A percentile compares a stretch with the other conserved stretches of the same genome.
phyloP scores from a whole-genome alignment of 805 yeast species.

The Kurtzmaniella cleridarum region DNA sequence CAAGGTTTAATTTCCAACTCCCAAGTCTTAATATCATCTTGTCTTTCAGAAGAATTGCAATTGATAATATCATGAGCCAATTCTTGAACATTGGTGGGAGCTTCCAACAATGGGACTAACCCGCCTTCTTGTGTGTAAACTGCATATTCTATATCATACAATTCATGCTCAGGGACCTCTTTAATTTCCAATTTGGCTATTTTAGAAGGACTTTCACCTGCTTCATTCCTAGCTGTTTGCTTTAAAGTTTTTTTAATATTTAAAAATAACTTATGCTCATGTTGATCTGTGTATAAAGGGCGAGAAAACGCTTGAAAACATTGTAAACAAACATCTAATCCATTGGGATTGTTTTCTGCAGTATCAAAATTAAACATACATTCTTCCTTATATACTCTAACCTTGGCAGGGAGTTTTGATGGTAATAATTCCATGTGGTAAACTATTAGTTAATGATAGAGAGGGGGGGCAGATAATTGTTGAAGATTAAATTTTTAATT shows the following conservation, averaged over 20 bases:
- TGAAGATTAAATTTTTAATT: too few species aligned
- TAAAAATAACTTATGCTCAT: conserved; percentile 57
- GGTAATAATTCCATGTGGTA: conserved; percentile 11
- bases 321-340: conserved; percentile 69
- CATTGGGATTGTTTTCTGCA: conserved; percentile 42
- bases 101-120: conserved; percentile 15
- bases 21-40: conserved; percentile 84
- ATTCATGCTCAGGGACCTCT: conserved; percentile 57
- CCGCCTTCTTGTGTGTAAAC: conserved; percentile 36
- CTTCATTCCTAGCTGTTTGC: conserved; percentile 21
- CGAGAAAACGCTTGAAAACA: conserved; percentile 71
- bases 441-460: neutral
- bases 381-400: conserved; percentile 73
- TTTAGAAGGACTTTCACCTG: conserved; percentile 34
- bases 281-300: conserved; percentile 51
- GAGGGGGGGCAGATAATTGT: too few species aligned
- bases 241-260: conserved; percentile 52
- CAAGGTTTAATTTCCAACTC: conserved; percentile 82
- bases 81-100: conserved; percentile 16
- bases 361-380: conserved; percentile 84
- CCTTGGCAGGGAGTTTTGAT: conserved; percentile 12
- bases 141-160: conserved; percentile 42
- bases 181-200: conserved; percentile 63
- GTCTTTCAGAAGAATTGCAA: conserved; percentile 54
- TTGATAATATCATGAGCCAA: conserved; percentile 42